A percentile compares a stretch with the other conserved stretches of the same genome.
phyloP scores from a whole-genome alignment of 2,329 filamentous ascomycete genomes.

The Helotiales sp. region DNA sequence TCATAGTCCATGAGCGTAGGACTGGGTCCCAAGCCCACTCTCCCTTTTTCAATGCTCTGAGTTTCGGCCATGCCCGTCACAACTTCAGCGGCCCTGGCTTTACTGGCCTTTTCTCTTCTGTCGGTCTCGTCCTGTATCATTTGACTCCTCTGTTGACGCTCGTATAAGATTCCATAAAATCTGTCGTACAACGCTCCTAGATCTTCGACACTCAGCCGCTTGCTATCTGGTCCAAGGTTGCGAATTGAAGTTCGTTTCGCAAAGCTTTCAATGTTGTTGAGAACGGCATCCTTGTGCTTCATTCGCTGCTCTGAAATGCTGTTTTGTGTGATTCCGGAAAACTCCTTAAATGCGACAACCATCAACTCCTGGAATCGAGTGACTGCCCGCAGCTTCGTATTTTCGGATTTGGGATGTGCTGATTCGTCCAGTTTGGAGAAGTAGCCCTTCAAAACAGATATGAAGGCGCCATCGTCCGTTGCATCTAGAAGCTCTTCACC shows the following conservation, averaged over 20 bases:
- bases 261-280: constrained; percentile 96
- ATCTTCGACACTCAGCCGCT: constrained; percentile 83
- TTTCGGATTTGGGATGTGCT: constrained; percentile 93
- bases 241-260: constrained; percentile 95
- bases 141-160: constrained; percentile 81
- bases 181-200: constrained; percentile 90
- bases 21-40: constrained; percentile 86
- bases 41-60: constrained; percentile 75
- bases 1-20: constrained; percentile 97
- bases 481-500: constrained; percentile 95
- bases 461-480: constrained; percentile 93
- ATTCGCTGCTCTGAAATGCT: constrained; percentile 87
- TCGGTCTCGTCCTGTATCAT: constrained; percentile 78
- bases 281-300: constrained; percentile 91
- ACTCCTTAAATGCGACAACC: constrained; percentile 99
- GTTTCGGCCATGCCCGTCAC: constrained; percentile 47
- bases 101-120: constrained; percentile 66
- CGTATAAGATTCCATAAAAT: constrained; percentile 91
- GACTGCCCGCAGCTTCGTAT: constrained; percentile 89
- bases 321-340: constrained; percentile 90
- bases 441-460: constrained; percentile 93
- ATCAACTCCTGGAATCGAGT: constrained; percentile 97
- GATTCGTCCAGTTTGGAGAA: constrained; percentile 94
- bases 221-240: constrained; percentile 95
- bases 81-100: constrained; percentile 55